phyloP scores from a whole-genome alignment of 2,329 filamentous ascomycete species.

The Fusarium tricinctum region DNA sequence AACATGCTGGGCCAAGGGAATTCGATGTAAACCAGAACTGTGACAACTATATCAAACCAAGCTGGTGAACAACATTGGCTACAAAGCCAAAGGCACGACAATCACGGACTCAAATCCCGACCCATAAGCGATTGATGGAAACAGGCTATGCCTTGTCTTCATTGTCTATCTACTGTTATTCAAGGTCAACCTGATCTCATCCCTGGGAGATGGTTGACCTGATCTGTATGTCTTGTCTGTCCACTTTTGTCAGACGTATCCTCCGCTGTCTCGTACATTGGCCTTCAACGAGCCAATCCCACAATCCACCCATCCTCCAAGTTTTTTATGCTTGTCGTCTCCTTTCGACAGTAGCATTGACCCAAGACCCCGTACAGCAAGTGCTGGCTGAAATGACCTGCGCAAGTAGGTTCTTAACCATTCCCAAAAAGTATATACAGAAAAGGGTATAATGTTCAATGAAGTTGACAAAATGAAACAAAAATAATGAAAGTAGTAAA shows the following conservation, averaged over 20 bases:
- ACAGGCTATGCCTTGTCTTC: slow-evolving; percentile 19
- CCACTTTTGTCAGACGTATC: neutral
- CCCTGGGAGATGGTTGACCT: neutral
- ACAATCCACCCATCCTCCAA: slow-evolving; percentile 1
- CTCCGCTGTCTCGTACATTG: slow-evolving; percentile 1
- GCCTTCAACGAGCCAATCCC: neutral
- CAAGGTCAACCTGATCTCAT: slow-evolving; percentile 1
- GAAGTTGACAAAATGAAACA: slow-evolving; percentile 30
- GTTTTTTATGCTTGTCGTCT: slow-evolving; percentile 18
- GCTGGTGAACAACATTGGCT: neutral
- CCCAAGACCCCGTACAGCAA: slow-evolving; percentile 37
- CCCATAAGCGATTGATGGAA: slow-evolving; percentile 1
- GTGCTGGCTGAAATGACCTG: slow-evolving; percentile 22
- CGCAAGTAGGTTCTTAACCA: slow-evolving; percentile 10
- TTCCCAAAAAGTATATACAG: slow-evolving; percentile 42
- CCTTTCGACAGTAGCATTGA: slow-evolving; percentile 5
- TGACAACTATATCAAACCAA: neutral
- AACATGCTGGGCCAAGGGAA: neutral
- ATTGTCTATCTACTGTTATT: slow-evolving; percentile 13
- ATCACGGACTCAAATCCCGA: neutral
- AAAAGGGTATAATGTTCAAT: slow-evolving; percentile 45
- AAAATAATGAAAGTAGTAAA: slow-evolving; percentile 30
- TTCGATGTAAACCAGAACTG: neutral
- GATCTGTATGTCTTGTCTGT: slow-evolving; percentile 5
- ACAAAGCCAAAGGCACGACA: neutral